Conservation (phyloP, 306 rosid genomes). For the Fagus sylvatica region DNA sequence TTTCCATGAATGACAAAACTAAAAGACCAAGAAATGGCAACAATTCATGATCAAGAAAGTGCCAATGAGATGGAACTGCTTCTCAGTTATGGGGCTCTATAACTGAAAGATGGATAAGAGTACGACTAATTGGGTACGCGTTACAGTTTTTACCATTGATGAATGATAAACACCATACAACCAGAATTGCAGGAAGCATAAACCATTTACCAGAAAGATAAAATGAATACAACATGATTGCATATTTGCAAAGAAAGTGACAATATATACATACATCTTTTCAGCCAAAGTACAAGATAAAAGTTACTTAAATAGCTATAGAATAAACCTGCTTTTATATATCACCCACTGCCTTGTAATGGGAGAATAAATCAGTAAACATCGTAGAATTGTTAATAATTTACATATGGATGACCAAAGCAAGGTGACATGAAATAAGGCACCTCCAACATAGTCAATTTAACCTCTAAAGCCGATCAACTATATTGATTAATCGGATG, state of each 20-base stretch:
- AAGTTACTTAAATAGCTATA: not conserved
- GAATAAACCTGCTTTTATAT: not conserved
- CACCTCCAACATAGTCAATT: not conserved
- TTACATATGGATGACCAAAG: constrained; percentile 8
- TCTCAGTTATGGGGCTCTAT: no score
- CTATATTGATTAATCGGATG: constrained; percentile 22
- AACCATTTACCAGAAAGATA: no score
- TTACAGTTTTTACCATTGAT: no score
- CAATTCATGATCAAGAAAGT: no score
- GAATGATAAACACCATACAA: no score
- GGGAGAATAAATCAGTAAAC: not conserved
- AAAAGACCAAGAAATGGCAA: no score
- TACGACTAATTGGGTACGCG: no score
- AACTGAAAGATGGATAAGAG: no score
- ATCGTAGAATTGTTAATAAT: not conserved
- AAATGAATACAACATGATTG: no score
- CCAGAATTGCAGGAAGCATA: no score
- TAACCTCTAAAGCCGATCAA: constrained; percentile 21
- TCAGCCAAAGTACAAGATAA: not conserved
- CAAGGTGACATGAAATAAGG: not conserved
- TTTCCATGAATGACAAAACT: no score
- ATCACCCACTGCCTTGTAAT: not conserved
- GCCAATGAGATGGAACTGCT: no score
- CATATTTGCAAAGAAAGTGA: not conserved
- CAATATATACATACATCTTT: not conserved